These are phyloP conservation scores for Arachnomyces sp. DNA, from an alignment of 2,329 filamentous ascomycete genomes.

Conservation along the genomic window DNA sequence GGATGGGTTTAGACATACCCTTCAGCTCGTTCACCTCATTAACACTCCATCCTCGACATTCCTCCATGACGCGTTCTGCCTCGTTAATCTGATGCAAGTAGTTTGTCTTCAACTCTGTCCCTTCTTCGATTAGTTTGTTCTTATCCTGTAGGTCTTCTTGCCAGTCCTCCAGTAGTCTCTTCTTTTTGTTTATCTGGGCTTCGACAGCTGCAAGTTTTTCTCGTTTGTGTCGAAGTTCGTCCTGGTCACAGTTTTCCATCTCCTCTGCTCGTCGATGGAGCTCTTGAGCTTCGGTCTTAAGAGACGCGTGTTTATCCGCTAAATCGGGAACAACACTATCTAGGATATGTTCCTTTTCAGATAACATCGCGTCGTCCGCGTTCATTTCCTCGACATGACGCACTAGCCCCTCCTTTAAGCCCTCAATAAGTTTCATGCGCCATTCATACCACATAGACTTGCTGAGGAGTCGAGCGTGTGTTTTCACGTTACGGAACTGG, in stretches of 20 bases:
- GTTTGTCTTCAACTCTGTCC: constrained; percentile 59
- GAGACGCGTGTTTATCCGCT: constrained; percentile 50
- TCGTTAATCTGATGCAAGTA: constrained; percentile 69
- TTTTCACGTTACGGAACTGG: constrained; percentile 96
- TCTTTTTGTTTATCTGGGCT: constrained; percentile 62
- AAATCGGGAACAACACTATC: constrained; percentile 60
- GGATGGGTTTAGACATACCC: constrained; percentile 44
- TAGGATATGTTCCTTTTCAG: constrained; percentile 62
- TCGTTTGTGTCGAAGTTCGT: constrained; percentile 68
- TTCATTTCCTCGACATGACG: constrained; percentile 71
- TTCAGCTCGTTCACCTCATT: constrained; percentile 74
- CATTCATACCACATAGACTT: constrained; percentile 98
- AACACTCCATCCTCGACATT: constrained; percentile 81
- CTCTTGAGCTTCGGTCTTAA: constrained; percentile 58
- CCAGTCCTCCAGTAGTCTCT: constrained; percentile 58
- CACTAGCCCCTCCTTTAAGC: constrained; percentile 71
- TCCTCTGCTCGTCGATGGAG: constrained; percentile 64
- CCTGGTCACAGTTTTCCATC: constrained; percentile 59
- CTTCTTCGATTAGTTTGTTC: constrained; percentile 55
- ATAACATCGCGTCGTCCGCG: constrained; percentile 60
- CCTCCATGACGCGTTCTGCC: constrained; percentile 75
- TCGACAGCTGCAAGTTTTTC: constrained; percentile 59
- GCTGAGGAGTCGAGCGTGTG: constrained; percentile 78
- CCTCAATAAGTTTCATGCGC: constrained; percentile 80
- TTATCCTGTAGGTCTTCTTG: constrained; percentile 61